Evolutionary conservation across 331 rosid species (phyloP).

Genomic region (Malus hybrid): DNA sequence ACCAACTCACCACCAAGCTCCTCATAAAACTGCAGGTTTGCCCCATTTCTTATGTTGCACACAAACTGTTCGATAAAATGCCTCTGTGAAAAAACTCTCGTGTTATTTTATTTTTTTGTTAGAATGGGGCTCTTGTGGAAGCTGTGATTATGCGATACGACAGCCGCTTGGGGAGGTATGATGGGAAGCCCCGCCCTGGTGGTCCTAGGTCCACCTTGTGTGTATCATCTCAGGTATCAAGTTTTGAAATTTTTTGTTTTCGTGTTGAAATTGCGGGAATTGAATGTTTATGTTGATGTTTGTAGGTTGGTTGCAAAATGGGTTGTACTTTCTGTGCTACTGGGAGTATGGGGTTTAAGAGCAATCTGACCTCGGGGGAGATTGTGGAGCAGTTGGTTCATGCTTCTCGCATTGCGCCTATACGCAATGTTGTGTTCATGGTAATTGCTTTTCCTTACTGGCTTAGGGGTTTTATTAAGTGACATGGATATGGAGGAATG

Average conservation of each 20-base stretch:
- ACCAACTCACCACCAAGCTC: constrained; percentile 73
- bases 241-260: background rate
- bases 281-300: background rate
- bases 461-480: background rate
- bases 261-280: background rate
- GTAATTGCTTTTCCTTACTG: constrained; percentile 20
- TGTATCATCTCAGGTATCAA: constrained; percentile 76
- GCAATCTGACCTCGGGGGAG: constrained; percentile 67
- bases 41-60: background rate
- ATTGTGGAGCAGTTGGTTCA: constrained; percentile 86
- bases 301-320: constrained; percentile 94
- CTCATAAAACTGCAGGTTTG: constrained; percentile 66
- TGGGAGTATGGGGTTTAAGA: constrained; percentile 88
- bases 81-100: background rate
- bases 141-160: constrained; percentile 88
- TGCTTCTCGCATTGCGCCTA: constrained; percentile 60
- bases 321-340: constrained; percentile 97
- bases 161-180: constrained; percentile 68
- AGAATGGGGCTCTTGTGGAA: constrained; percentile 79
- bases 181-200: constrained; percentile 76
- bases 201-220: constrained; percentile 78
- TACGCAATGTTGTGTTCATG: constrained; percentile 94
- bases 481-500: background rate
- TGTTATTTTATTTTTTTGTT: background rate
- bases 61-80: constrained; percentile 1